phyloP scores from a whole-genome alignment of 306 rosid genomes.

The Pueraria montana region DNA sequence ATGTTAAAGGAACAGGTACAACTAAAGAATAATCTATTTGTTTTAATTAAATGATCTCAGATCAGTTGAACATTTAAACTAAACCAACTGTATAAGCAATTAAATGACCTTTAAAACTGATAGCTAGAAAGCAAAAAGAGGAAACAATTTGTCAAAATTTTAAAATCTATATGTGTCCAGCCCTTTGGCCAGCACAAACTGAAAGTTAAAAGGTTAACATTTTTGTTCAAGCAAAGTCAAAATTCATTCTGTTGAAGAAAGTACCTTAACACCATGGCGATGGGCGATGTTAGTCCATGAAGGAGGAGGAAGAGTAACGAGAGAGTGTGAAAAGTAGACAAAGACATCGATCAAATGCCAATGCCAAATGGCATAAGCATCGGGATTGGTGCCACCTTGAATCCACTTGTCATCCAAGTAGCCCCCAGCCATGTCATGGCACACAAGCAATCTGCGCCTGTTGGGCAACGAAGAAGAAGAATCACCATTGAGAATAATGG shows the following conservation, averaged over 20 bases:
- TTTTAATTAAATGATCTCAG: background rate
- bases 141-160: background rate
- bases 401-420: slow-evolving; percentile 88
- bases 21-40: slow-evolving; percentile 8
- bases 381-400: slow-evolving; percentile 83
- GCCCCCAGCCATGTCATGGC: slow-evolving; percentile 94
- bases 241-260: background rate
- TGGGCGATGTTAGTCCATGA: slow-evolving; percentile 87
- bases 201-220: too few species aligned
- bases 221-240: too few species aligned
- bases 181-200: too few species aligned
- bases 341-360: slow-evolving; percentile 94
- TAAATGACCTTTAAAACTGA: background rate
- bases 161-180: background rate
- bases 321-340: slow-evolving; percentile 83
- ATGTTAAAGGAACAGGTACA: slow-evolving; percentile 34
- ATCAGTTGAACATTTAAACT: background rate
- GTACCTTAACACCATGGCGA: slow-evolving; percentile 93
- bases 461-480: slow-evolving; percentile 57
- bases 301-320: slow-evolving; percentile 93
- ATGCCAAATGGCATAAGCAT: slow-evolving; percentile 89
- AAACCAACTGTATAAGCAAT: background rate
- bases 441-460: slow-evolving; percentile 82
- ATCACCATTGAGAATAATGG: too few species aligned
- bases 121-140: background rate